Base-by-base conservation (phyloP, 2,329 filamentous ascomycete species). In the Exophiala sp. region DNA sequence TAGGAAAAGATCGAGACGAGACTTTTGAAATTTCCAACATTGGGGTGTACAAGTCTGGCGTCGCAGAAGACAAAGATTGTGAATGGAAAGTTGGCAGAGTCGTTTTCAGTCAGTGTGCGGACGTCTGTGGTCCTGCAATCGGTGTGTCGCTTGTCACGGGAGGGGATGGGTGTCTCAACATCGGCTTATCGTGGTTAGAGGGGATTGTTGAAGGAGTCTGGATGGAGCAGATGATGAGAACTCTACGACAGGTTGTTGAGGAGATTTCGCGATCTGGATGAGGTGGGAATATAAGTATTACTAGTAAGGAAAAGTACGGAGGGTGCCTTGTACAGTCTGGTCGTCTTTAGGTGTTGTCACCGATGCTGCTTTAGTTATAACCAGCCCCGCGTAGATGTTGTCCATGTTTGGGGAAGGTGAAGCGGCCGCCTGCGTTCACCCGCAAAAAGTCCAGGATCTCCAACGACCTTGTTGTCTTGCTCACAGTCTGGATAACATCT, bases 141-240 rank as follows among this genome's bases (percentile, higher is more conserved):
- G 21, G 32, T 7, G n/a, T 20, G 5, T 50, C 47, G 6, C 24
- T 50, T n/a, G 47, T 43, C 5, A 50, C 47, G 6, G 47, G 47
- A n/a, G 36, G 6, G 8, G 47, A 50, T 29, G 38, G 36, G 3
- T 7, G 39, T 10, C 47, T 50, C 24, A 50, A 43, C 38, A 29
- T 77, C 16, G 67, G 65, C 1, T 70, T 76, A 54, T 67, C 64
- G 21, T 78, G 75, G 75, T 66, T 69, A 53, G 65, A 71, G 11
- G 68, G 66, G 3, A 65, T 69, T 52, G 65, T 73, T 14, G 68
- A 69, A 29, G 57, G 54, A 5, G 52, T 52, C 14, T 48, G 65
- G 32, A 52, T 68, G 63, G 65, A 29, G 57, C 44, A 58, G 12
- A 50, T 68, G 47, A 52, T 67, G 32, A 29, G 5, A 8, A 29